Evolutionary conservation across 2,329 filamentous ascomycete species (phyloP).

Genomic region (Talaromyces sp.): DNA sequence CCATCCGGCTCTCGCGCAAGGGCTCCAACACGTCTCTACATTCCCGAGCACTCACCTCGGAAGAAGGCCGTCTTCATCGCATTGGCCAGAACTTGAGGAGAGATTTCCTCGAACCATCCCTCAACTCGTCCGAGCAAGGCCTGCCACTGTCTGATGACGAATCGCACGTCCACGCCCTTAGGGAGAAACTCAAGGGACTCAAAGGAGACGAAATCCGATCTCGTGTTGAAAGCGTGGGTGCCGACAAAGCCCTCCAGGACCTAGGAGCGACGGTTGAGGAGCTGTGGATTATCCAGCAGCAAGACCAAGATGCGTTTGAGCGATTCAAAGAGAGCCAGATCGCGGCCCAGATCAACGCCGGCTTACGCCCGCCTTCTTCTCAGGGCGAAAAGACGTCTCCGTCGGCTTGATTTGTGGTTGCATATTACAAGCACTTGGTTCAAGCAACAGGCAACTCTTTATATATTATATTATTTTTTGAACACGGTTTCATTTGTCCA

Average conservation of each 20-base stretch:
- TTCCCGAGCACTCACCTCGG: constrained; percentile 57
- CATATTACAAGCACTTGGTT: not conserved
- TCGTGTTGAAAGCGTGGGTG: constrained; percentile 32
- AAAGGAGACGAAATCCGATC: constrained; percentile 37
- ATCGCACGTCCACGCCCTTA: constrained; percentile 41
- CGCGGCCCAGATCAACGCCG: constrained; percentile 42
- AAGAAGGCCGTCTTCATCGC: constrained; percentile 66
- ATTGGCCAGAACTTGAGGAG: constrained; percentile 62
- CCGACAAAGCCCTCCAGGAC: constrained; percentile 37
- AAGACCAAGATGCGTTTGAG: constrained; percentile 41
- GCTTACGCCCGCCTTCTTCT: constrained; percentile 18
- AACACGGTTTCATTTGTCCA: not conserved
- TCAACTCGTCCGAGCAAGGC: constrained; percentile 33
- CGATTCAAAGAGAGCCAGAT: constrained; percentile 41
- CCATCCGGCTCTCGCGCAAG: constrained; percentile 50
- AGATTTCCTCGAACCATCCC: constrained; percentile 52
- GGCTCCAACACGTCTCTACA: constrained; percentile 65
- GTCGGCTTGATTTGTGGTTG: not conserved
- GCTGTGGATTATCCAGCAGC: constrained; percentile 34
- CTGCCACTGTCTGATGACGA: constrained; percentile 30
- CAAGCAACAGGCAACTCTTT: not conserved
- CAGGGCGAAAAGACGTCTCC: not conserved
- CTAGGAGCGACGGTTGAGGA: constrained; percentile 43
- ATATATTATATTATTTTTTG: not conserved
- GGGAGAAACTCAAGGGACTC: constrained; percentile 38